A percentile compares a stretch with the other conserved stretches of the same genome.
phyloP scores from a whole-genome alignment of 371 early-diverging fungal genomes.

The Mortierella sp. region DNA sequence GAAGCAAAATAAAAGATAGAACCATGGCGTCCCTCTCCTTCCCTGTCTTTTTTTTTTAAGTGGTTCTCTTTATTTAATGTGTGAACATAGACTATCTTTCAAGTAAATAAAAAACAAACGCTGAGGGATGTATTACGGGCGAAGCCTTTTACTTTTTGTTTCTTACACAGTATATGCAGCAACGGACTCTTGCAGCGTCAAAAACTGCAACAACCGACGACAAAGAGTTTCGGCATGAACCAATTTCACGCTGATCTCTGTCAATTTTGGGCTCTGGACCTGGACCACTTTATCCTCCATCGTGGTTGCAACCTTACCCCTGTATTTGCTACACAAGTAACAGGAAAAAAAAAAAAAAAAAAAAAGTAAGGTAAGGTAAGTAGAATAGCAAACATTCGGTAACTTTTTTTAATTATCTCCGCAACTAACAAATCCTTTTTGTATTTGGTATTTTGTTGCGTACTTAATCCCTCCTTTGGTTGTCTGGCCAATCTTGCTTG shows the following conservation, averaged over 20 bases:
- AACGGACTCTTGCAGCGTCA: conserved; percentile 41
- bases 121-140: too few relatives aligned
- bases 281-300: conserved; percentile 50
- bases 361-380: neutral
- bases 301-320: conserved; percentile 52
- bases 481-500: conserved; percentile 45
- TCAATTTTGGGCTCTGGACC: conserved; percentile 39
- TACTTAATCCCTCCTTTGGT: conserved; percentile 54
- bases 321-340: conserved; percentile 37
- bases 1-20: neutral
- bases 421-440: conserved; percentile 42
- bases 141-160: too few relatives aligned
- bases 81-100: too few relatives aligned
- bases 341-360: neutral
- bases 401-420: neutral
- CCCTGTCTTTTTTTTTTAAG: too few relatives aligned
- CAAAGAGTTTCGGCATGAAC: conserved; percentile 36
- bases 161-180: neutral
- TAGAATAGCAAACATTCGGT: too few relatives aligned
- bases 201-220: conserved; percentile 28
- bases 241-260: conserved; percentile 31
- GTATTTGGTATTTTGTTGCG: too few relatives aligned
- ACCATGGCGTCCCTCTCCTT: neutral
- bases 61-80: too few relatives aligned
- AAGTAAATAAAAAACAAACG: too few relatives aligned